Percentiles rank a stretch among this genome's conserved stretches.
phyloP scores from a whole-genome alignment of 768 basidiomycete genomes.

The Candolleomyces eurysporus region DNA sequence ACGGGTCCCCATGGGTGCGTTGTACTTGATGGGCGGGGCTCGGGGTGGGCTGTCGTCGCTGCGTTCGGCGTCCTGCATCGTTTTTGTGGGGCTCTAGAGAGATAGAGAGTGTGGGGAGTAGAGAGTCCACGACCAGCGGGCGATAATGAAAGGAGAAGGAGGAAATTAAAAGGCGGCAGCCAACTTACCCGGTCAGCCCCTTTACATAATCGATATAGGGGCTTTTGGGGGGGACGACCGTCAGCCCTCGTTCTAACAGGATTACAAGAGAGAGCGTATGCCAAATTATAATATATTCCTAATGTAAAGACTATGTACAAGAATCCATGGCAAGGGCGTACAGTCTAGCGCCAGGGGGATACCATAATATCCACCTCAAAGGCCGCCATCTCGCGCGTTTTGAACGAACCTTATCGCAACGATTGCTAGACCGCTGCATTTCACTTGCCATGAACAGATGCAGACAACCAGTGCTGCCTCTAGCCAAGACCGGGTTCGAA shows the following conservation, averaged over 20 bases:
- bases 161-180: constrained; percentile 8
- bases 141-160: constrained; percentile 17
- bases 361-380: no score
- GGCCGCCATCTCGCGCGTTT: no score
- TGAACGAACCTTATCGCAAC: no score
- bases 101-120: constrained; percentile 23
- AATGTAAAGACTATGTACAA: no score
- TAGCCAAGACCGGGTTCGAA: no score
- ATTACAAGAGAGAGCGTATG: no score
- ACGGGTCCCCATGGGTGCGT: constrained; percentile 70
- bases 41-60: constrained; percentile 61
- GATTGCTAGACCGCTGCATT: no score
- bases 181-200: not conserved
- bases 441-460: no score
- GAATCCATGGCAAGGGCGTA: no score
- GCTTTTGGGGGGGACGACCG: not conserved
- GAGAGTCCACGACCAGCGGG: constrained; percentile 45
- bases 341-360: no score
- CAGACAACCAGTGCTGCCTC: no score
- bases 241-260: not conserved
- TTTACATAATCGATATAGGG: not conserved
- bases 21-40: constrained; percentile 71
- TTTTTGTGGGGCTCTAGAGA: constrained; percentile 22
- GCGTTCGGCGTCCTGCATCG: constrained; percentile 40
- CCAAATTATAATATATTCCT: no score